A percentile compares a stretch with the other conserved stretches of the same genome.
Conservation (phyloP, 306 rosid species). For the Cyclanthera cordifolia region DNA sequence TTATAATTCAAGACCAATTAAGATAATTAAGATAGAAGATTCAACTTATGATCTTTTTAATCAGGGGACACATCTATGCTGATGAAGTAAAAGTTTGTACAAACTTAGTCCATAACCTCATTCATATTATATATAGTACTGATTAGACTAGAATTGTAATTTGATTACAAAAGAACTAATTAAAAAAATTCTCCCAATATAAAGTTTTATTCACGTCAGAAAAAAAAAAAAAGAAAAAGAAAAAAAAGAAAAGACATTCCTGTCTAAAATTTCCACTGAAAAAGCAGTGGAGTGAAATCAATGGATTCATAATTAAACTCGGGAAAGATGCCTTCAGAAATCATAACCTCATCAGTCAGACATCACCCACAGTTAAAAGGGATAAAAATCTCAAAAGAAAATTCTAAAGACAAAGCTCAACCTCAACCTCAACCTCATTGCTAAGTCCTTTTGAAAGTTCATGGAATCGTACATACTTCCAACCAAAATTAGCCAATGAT, state of each 20-base stretch:
- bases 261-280: neutral
- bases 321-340: neutral
- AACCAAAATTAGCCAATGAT: neutral
- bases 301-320: slow-evolving; percentile 11
- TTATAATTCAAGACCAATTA: no score
- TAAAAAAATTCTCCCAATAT: neutral
- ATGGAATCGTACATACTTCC: neutral
- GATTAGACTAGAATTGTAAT: neutral
- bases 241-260: neutral
- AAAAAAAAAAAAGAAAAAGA: neutral
- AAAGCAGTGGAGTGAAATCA: slow-evolving; percentile 7
- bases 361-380: neutral
- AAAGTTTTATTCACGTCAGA: neutral
- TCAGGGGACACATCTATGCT: no score
- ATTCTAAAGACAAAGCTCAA: neutral
- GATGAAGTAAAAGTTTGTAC: no score
- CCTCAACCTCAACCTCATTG: no score
- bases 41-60: no score
- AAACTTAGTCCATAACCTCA: no score
- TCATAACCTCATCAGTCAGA: neutral
- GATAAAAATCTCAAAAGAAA: neutral
- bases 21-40: no score
- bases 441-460: neutral
- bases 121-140: no score
- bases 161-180: neutral